Evolutionary conservation across 257 asterid species (phyloP).

Genomic region (Solanum tarijense): DNA sequence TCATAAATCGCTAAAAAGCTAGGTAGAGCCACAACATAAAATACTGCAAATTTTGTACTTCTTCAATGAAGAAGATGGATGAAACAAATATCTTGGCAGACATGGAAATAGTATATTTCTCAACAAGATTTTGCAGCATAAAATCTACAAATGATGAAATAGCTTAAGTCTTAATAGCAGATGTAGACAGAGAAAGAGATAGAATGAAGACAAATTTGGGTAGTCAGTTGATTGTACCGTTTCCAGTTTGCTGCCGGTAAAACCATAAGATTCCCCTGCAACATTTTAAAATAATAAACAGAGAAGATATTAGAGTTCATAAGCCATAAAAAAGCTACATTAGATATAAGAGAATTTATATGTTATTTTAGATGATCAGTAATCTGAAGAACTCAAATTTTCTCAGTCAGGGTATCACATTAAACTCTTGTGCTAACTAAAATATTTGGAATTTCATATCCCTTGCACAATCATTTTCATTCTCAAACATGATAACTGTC

Average conservation of each 20-base stretch:
- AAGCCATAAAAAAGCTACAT: neutral
- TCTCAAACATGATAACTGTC: neutral
- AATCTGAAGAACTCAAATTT: neutral
- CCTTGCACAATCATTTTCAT: neutral
- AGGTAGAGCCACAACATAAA: neutral
- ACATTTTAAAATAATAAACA: slow-evolving; percentile 11
- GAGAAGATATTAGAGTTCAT: neutral
- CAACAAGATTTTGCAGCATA: neutral
- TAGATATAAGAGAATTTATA: neutral
- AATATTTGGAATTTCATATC: neutral
- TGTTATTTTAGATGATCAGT: neutral
- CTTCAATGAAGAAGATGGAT: neutral
- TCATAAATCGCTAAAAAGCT: neutral
- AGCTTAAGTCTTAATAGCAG: neutral
- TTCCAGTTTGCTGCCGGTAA: slow-evolving; percentile 65
- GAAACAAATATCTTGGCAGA: neutral
- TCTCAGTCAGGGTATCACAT: neutral
- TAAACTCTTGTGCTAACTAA: neutral
- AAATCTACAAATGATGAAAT: neutral
- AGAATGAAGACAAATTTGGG: neutral
- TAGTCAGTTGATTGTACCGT: slow-evolving; percentile 37
- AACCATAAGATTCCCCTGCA: slow-evolving; percentile 71
- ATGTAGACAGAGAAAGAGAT: neutral
- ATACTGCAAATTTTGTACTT: neutral
- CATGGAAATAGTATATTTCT: neutral